Conservation (phyloP, 1,284 basidiomycete species). For the Naganishia liquefaciens region DNA sequence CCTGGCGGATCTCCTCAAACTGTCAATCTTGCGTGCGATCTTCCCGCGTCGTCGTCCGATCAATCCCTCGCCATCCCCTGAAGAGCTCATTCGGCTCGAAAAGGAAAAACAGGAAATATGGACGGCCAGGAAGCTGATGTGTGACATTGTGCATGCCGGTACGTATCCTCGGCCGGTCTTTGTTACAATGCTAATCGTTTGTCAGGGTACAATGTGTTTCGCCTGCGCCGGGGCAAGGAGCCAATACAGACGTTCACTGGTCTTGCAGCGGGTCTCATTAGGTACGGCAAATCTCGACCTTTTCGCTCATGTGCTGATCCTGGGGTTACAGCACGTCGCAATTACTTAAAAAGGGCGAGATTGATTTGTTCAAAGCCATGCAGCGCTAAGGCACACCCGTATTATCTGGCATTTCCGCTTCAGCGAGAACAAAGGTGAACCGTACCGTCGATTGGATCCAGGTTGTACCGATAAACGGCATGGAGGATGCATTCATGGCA, state of each 20-base stretch:
- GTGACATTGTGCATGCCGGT: constrained; percentile 32
- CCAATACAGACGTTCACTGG: constrained; percentile 30
- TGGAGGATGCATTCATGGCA: no score
- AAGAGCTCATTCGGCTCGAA: constrained; percentile 14
- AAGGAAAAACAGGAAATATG: constrained; percentile 20
- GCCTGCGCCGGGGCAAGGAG: constrained; percentile 21
- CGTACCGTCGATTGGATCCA: no score
- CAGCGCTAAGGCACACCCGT: background rate
- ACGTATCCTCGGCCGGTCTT: background rate
- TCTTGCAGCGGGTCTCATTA: constrained; percentile 31
- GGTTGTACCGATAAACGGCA: no score
- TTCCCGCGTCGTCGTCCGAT: constrained; percentile 1
- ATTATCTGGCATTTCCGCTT: no score
- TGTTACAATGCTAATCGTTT: background rate
- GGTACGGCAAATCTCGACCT: background rate
- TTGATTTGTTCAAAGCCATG: constrained; percentile 16
- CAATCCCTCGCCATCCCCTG: background rate
- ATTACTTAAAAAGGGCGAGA: constrained; percentile 17
- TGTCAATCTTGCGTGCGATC: constrained; percentile 19
- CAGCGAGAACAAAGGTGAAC: no score
- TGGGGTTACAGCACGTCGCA: background rate
- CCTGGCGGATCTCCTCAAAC: constrained; percentile 25
- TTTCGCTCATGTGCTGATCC: background rate
- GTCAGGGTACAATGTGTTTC: constrained; percentile 30
- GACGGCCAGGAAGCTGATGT: constrained; percentile 28